Conservation (phyloP, 2,329 filamentous ascomycete species). For the Exophiala sideris region DNA sequence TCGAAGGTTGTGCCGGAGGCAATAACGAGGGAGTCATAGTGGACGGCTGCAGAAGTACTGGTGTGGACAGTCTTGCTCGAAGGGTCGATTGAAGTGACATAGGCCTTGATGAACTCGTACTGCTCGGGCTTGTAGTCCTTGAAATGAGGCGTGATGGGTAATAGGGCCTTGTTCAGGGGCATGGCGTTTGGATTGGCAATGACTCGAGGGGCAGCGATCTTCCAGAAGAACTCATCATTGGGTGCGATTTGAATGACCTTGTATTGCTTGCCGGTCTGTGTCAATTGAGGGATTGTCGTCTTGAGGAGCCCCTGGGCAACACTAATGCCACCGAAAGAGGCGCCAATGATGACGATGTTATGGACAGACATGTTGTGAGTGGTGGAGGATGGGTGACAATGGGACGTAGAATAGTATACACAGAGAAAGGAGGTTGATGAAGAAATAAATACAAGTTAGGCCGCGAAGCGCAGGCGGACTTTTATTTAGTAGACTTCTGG, state of each 20-base stretch:
- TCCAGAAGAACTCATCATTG: constrained; percentile 52
- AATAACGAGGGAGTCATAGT: constrained; percentile 56
- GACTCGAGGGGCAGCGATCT: constrained; percentile 52
- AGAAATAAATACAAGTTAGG: too few species aligned
- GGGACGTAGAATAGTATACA: background rate
- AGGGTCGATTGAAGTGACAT: constrained; percentile 47
- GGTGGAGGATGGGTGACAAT: background rate
- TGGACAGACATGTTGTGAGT: constrained; percentile 20
- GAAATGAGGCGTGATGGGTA: constrained; percentile 51
- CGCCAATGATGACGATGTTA: constrained; percentile 38
- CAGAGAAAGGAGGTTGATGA: background rate
- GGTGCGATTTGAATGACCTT: constrained; percentile 56
- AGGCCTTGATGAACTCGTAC: constrained; percentile 52
- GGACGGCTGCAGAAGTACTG: constrained; percentile 35
- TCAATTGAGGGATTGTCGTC: constrained; percentile 30
- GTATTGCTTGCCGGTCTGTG: constrained; percentile 37
- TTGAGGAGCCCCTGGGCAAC: constrained; percentile 39
- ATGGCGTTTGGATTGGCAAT: constrained; percentile 49
- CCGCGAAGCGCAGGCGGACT: background rate
- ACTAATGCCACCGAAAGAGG: constrained; percentile 35
- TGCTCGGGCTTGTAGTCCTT: constrained; percentile 46
- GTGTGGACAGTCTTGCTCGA: constrained; percentile 44
- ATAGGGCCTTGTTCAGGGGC: constrained; percentile 46
- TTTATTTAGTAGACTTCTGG: background rate
- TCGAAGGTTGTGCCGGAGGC: constrained; percentile 53